phyloP scores from a whole-genome alignment of 176 grass and related monocot species.

The Panicum miliaceum region DNA sequence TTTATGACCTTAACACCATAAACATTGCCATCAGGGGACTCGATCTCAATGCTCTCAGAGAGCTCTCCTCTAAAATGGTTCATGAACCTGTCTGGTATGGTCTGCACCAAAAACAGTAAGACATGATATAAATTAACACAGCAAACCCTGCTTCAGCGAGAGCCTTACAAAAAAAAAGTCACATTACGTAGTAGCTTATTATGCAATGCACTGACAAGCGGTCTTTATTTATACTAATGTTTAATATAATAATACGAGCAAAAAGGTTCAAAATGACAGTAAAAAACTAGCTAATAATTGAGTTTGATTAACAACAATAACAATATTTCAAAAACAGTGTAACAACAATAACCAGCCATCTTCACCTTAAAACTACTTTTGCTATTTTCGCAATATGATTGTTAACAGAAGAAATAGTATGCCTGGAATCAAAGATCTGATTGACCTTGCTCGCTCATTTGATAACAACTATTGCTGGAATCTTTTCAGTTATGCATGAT shows the following conservation, averaged over 20 bases:
- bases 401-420: too few species aligned
- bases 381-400: too few species aligned
- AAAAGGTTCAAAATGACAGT: not conserved
- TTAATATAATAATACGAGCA: not conserved
- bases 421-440: too few species aligned
- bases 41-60: conserved; percentile 28
- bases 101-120: conserved; percentile 32
- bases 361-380: too few species aligned
- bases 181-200: not conserved
- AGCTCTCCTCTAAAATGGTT: conserved; percentile 42
- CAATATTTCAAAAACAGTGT: too few species aligned
- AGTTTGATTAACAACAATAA: too few species aligned
- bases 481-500: too few species aligned
- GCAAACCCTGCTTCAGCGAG: not conserved
- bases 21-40: conserved; percentile 36
- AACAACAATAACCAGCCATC: too few species aligned
- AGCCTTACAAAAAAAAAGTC: too few species aligned
- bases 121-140: not conserved
- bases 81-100: conserved; percentile 47
- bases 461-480: too few species aligned
- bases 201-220: not conserved
- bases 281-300: not conserved
- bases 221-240: not conserved
- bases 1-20: conserved; percentile 40
- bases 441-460: too few species aligned